A percentile compares a stretch with the other conserved stretches of the same genome.
Evolutionary conservation across 2,329 filamentous ascomycete genomes (phyloP).

Genomic region (Ophiosphaerella herpotricha): DNA sequence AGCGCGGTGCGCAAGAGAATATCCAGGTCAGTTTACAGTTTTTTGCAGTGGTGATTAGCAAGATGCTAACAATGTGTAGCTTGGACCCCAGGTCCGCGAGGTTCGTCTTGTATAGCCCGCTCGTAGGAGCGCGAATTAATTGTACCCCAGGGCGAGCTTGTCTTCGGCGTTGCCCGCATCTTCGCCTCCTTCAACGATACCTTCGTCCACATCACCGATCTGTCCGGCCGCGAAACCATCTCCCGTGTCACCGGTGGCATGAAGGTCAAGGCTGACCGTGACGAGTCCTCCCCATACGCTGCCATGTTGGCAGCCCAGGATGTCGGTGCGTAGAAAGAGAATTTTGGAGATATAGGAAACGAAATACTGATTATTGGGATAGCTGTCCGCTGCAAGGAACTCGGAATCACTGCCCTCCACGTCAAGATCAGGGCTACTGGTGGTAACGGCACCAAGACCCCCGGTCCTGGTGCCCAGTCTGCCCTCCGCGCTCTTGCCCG

Average conservation of each 20-base stretch:
- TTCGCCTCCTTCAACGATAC: conserved; percentile 76
- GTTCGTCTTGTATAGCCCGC: conserved; percentile 48
- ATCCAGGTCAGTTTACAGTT: conserved; percentile 55
- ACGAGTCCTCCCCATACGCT: conserved; percentile 99
- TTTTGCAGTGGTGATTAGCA: neutral
- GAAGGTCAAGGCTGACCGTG: conserved; percentile 97
- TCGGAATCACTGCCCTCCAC: conserved; percentile 93
- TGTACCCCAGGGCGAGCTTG: conserved; percentile 75
- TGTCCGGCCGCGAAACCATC: conserved; percentile 98
- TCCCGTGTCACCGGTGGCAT: conserved; percentile 99
- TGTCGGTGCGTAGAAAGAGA: conserved; percentile 42
- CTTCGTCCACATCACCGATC: conserved; percentile 97
- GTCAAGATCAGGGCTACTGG: conserved; percentile 99
- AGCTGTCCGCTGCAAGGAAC: conserved; percentile 84
- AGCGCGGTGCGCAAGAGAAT: conserved; percentile 86
- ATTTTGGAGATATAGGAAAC: neutral
- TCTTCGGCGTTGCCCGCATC: conserved; percentile 97
- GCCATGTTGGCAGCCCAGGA: conserved; percentile 99
- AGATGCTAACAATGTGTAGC: conserved; percentile 58
- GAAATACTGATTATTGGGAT: conserved; percentile 47
- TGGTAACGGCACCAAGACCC: conserved; percentile 99
- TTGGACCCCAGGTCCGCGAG: conserved; percentile 95
- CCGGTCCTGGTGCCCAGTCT: conserved; percentile 97
- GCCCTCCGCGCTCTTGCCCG: conserved; percentile 98
- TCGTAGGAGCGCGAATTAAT: conserved; percentile 25